Conservation (phyloP, 306 rosid genomes). For the Psophocarpus tetragonolobus region DNA sequence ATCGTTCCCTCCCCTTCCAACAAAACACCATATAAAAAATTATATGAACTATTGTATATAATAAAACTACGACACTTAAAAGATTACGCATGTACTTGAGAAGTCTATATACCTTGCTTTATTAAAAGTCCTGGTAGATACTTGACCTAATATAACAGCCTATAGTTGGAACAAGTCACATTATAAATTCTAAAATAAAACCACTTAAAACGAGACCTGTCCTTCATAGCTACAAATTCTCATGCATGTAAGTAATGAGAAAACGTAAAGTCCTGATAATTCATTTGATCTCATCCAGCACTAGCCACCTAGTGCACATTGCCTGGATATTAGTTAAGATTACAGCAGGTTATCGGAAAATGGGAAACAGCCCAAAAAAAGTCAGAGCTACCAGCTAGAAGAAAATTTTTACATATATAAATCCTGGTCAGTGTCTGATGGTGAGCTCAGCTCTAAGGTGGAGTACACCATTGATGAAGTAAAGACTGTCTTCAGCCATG, state of each 20-base stretch:
- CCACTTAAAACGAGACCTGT: neutral
- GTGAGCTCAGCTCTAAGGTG: slow-evolving; percentile 98
- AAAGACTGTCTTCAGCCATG: slow-evolving; percentile 84
- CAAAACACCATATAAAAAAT: neutral
- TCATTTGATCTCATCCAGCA: slow-evolving; percentile 16
- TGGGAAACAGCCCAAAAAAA: neutral
- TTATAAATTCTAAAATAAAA: neutral
- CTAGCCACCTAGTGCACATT: neutral
- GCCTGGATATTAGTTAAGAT: slow-evolving; percentile 8
- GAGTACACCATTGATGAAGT: slow-evolving; percentile 85
- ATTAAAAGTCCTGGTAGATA: neutral
- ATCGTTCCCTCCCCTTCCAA: no score
- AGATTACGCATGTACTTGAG: neutral
- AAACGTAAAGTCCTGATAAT: neutral
- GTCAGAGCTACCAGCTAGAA: slow-evolving; percentile 34
- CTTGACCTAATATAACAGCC: neutral
- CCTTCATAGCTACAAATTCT: neutral
- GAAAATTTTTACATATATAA: neutral
- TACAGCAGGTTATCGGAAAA: neutral
- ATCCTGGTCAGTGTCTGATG: slow-evolving; percentile 58
- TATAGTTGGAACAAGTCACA: neutral
- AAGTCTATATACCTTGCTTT: neutral
- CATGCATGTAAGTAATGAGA: neutral
- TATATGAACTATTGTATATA: neutral
- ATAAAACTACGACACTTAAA: neutral